phyloP scores from a whole-genome alignment of 2,329 filamentous ascomycete species.

The Apiospora saccharicola region DNA sequence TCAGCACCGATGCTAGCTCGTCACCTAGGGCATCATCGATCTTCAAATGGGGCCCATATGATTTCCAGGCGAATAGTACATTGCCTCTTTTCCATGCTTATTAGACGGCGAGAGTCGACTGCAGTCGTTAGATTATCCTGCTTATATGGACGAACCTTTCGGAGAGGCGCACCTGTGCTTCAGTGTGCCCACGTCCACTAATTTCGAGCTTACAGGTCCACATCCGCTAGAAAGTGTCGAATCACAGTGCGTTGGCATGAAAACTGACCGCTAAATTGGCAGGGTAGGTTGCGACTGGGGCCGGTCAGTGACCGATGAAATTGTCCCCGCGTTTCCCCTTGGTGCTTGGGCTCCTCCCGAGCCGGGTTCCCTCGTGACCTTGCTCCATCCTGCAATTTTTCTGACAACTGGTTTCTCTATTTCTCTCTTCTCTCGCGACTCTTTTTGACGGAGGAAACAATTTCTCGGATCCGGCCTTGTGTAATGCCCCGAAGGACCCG shows the following conservation, averaged over 20 bases:
- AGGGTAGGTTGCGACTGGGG: background rate
- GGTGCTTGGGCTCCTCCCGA: background rate
- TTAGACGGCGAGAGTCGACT: background rate
- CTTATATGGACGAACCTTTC: background rate
- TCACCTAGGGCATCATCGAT: background rate
- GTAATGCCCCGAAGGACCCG: constrained; percentile 19
- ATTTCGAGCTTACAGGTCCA: background rate
- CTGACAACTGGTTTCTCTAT: background rate
- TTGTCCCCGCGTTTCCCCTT: constrained; percentile 19
- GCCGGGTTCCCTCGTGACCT: constrained; percentile 17
- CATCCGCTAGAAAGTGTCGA: background rate
- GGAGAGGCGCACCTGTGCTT: background rate
- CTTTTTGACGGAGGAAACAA: constrained; percentile 15
- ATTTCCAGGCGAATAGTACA: background rate
- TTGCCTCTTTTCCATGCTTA: background rate
- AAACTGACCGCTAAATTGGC: background rate
- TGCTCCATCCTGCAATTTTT: constrained; percentile 3
- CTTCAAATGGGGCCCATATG: no score
- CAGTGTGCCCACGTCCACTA: constrained; percentile 3
- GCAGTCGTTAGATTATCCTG: background rate
- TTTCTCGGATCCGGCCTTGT: constrained; percentile 18
- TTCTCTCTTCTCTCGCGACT: background rate
- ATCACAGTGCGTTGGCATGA: background rate
- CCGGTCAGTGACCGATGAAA: constrained; percentile 5
- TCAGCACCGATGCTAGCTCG: background rate